Base-by-base conservation (phyloP, 371 early-diverging fungal species). In the Smittium culicis region DNA sequence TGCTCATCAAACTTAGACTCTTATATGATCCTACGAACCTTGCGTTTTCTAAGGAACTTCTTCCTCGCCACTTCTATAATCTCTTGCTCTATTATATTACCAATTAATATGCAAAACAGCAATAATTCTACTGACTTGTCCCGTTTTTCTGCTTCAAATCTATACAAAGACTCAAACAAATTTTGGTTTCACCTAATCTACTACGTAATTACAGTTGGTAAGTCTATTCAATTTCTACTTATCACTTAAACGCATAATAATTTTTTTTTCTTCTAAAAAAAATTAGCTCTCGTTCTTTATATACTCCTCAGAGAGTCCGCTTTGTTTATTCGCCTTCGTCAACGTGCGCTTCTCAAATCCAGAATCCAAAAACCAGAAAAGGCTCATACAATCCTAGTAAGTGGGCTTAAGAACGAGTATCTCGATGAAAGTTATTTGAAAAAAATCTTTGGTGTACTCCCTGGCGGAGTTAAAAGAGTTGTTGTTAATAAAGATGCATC, bases 1-100 rank as follows among this genome's bases (percentile, higher is more conserved):
- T 73, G 74, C 28, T 77, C 81, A 2, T 81, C 85, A 67, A 88
- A 88, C 1, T 80, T 91, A 55, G 91, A 91, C 73, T 79, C 86
- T 17, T 90, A 82, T 74, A 86, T 91, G 88, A 86, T 87, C 33
- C 70, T 89, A n/a, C 81, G 84, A 54, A 83, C 86, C 66, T 72
- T 88, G 31, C 79, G 85, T 58, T 80, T 88, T 73, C 82, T 81
- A 72, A 78, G 80, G 72, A 74, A 77, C 66, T 77, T 74, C 24
- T 90, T 89, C 67, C 61, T 72, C 5, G 72, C 80, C 5, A 83
- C 82, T 72, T 77, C 84, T 1, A 17, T 88, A 2, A 54, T 88
- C 16, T 84, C 82, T 17, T 70, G 84, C 24, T 85, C 83, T 1
- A 79, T 89, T 32, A 74, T 90, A 45, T 75, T 90, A 30, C 89